phyloP scores from a whole-genome alignment of 2,329 filamentous ascomycete species.

The Cucurbitaria berberidis region DNA sequence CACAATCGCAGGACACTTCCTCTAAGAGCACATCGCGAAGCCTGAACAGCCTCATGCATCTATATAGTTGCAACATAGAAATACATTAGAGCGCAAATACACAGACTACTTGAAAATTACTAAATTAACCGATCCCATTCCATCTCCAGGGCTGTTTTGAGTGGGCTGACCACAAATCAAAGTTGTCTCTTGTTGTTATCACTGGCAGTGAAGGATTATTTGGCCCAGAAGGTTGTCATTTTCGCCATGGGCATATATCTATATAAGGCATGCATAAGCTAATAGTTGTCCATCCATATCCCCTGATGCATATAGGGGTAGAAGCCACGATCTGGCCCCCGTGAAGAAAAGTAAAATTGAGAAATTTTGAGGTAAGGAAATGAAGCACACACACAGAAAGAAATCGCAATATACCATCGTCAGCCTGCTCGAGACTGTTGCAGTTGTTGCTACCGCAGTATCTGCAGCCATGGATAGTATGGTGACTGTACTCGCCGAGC shows the following conservation, averaged over 20 bases:
- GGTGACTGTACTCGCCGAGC: neutral
- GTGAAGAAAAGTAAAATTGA: constrained; percentile 1
- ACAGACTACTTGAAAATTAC: too few relatives aligned
- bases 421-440: neutral
- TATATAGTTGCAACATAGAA: too few relatives aligned
- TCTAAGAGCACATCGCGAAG: too few relatives aligned
- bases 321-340: neutral
- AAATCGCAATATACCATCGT: constrained; percentile 1
- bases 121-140: too few relatives aligned
- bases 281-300: neutral
- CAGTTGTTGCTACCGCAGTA: neutral
- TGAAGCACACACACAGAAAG: constrained; percentile 5
- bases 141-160: too few relatives aligned
- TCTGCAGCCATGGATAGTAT: neutral
- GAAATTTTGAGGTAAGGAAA: constrained; percentile 4
- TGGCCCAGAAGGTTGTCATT: constrained; percentile 19
- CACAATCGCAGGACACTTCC: too few relatives aligned
- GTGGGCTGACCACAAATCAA: too few relatives aligned
- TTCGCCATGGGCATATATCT: constrained; percentile 15
- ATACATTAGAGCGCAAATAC: too few relatives aligned
- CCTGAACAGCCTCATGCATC: too few relatives aligned
- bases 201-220: neutral
- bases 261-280: constrained; percentile 11
- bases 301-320: constrained; percentile 5
- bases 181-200: too few relatives aligned